These are phyloP conservation scores for Penicillium sp. DNA, from an alignment of 2,329 filamentous ascomycete species.

Conservation along the genomic window DNA sequence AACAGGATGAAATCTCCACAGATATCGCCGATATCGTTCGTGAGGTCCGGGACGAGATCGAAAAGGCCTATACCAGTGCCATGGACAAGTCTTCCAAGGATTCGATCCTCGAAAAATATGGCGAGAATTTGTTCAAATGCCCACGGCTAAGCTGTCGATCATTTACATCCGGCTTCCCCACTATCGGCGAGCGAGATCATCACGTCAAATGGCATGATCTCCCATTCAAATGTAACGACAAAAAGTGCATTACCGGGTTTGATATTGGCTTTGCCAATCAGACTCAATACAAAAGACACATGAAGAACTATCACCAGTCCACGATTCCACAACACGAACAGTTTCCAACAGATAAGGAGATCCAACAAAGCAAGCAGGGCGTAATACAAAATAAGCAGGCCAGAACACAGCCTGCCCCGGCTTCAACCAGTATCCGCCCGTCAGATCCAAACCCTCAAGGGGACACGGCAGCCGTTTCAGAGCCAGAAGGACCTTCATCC, in stretches of 20 bases:
- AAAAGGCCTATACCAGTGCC: background rate
- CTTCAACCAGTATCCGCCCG: background rate
- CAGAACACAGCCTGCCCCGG: background rate
- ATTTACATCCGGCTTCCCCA: constrained; percentile 1
- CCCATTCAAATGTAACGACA: background rate
- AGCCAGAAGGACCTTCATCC: background rate
- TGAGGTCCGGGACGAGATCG: background rate
- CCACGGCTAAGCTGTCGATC: background rate
- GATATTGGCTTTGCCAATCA: background rate
- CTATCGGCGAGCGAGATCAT: background rate
- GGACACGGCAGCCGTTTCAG: background rate
- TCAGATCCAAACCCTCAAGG: background rate
- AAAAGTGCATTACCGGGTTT: background rate
- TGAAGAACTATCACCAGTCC: background rate
- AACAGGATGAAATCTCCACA: background rate
- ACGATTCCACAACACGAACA: background rate
- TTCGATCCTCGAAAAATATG: background rate
- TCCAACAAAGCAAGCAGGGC: background rate
- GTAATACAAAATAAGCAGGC: background rate
- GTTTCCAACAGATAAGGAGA: constrained; percentile 1
- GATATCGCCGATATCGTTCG: background rate
- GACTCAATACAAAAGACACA: constrained; percentile 2
- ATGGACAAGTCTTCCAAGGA: background rate
- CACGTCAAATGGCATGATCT: background rate
- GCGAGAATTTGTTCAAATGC: background rate